Conservation (phyloP, 345 rosid genomes). For the Citrus sp. region DNA sequence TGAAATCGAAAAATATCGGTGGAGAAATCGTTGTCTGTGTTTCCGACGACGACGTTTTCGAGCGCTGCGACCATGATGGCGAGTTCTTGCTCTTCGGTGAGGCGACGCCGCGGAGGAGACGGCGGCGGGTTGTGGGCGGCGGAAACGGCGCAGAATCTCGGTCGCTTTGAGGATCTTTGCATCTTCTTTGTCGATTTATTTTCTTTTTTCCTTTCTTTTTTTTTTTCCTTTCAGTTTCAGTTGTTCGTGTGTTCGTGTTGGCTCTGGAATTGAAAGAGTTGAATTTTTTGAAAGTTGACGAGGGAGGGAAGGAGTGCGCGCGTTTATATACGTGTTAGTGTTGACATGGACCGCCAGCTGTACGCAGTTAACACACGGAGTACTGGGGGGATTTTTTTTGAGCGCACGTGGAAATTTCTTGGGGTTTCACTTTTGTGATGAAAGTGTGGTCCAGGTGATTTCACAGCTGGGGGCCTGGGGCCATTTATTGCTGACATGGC, state of each 20-base stretch:
- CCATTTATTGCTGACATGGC: no score
- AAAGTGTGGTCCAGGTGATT: neutral
- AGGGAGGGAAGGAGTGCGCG: neutral
- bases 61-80: slow-evolving; percentile 62
- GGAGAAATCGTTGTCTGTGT: slow-evolving; percentile 3
- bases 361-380: slow-evolving; percentile 31
- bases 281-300: neutral
- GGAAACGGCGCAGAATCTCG: slow-evolving; percentile 16
- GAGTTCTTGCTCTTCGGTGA: slow-evolving; percentile 58
- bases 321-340: slow-evolving; percentile 11
- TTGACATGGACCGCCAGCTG: slow-evolving; percentile 11
- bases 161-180: slow-evolving; percentile 35
- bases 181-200: neutral
- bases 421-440: no score
- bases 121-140: neutral
- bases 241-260: neutral
- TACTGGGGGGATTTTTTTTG: neutral
- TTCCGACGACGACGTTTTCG: slow-evolving; percentile 30
- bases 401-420: slow-evolving; percentile 8
- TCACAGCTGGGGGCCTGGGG: no score
- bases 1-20: neutral
- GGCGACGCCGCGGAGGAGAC: slow-evolving; percentile 25
- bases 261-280: no score
- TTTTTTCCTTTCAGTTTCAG: neutral
- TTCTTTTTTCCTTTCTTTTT: neutral